Conservation (phyloP, 352 stramenopile genomes). For the Peronospora tabacina region DNA sequence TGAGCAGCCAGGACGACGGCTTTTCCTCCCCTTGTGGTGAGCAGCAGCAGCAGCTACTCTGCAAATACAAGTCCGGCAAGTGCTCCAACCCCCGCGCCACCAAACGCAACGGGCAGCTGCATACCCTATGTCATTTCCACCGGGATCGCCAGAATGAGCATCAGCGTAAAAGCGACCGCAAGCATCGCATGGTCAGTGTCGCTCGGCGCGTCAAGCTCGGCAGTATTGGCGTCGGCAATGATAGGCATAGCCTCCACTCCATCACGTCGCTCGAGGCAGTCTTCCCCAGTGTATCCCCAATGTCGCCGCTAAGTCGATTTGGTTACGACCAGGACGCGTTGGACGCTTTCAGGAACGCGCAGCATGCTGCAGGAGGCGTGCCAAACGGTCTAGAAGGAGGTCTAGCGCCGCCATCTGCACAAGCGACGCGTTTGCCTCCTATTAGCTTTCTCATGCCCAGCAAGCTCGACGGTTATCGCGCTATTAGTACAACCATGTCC, state of each 20-base stretch:
- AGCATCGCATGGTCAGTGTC: constrained; percentile 78
- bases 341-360: constrained; percentile 31
- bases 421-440: constrained; percentile 43
- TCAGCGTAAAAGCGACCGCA: constrained; percentile 83
- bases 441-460: constrained; percentile 71
- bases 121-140: constrained; percentile 83
- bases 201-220: constrained; percentile 62
- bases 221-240: constrained; percentile 43
- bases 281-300: constrained; percentile 26
- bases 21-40: constrained; percentile 29
- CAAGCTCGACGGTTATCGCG: constrained; percentile 59
- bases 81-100: constrained; percentile 73
- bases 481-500: constrained; percentile 31
- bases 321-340: constrained; percentile 30
- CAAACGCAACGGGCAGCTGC: constrained; percentile 79
- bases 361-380: constrained; percentile 16
- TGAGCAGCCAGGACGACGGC: constrained; percentile 29
- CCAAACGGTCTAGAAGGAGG: constrained; percentile 11
- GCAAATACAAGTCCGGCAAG: constrained; percentile 86
- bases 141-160: constrained; percentile 78
- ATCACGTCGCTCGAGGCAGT: constrained; percentile 37
- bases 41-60: constrained; percentile 44
- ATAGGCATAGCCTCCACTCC: constrained; percentile 35
- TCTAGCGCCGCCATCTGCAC: constrained; percentile 9
- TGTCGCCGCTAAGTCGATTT: constrained; percentile 27